Percentiles rank a stretch among this genome's conserved stretches.
These are phyloP conservation scores for Ogataea paraovalis DNA, from an alignment of 805 yeast genomes.

Conservation along the genomic window DNA sequence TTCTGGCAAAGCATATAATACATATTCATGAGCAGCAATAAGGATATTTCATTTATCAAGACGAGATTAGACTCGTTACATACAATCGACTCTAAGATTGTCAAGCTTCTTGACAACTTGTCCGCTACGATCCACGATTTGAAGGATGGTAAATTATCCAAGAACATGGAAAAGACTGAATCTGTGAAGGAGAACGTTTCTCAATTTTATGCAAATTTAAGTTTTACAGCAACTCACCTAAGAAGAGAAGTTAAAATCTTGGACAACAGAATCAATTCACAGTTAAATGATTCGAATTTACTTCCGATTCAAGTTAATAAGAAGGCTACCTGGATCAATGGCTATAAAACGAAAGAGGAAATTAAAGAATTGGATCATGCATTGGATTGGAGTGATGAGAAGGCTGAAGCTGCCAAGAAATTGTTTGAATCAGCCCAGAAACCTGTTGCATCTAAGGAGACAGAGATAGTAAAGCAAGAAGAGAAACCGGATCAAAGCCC, in stretches of 20 bases:
- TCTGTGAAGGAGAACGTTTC: conserved; percentile 42
- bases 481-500: neutral
- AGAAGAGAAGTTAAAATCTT: conserved; percentile 64
- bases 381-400: conserved; percentile 9
- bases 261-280: conserved; percentile 54
- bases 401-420: neutral
- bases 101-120: conserved; percentile 45
- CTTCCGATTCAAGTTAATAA: conserved; percentile 67
- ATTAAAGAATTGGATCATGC: conserved; percentile 32
- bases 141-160: conserved; percentile 29
- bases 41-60: conserved; percentile 36
- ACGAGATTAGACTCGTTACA: conserved; percentile 49
- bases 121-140: conserved; percentile 43
- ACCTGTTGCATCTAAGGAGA: neutral
- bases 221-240: conserved; percentile 53
- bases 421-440: neutral
- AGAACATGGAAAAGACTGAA: conserved; percentile 25
- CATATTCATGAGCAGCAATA: conserved; percentile 7
- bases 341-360: conserved; percentile 50
- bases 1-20: too few species aligned
- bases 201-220: conserved; percentile 49
- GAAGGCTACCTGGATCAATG: conserved; percentile 66
- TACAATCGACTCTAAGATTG: conserved; percentile 48
- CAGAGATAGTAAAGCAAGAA: neutral
- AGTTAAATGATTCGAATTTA: conserved; percentile 33